Conservation (phyloP, 257 asterid genomes). For the Linaria vulgaris region DNA sequence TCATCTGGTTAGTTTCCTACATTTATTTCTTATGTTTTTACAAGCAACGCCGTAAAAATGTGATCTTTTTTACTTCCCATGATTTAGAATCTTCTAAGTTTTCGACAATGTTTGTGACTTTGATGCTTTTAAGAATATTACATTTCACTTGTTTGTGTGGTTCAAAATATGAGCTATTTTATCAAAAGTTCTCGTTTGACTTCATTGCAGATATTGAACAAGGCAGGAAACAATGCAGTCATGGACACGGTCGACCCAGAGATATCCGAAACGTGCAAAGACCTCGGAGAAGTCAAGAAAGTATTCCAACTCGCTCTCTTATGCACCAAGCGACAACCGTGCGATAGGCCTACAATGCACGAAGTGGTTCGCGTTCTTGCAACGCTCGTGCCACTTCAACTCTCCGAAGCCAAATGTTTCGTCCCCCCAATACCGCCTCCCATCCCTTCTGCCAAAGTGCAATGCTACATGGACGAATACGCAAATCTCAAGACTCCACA, state of each 20-base stretch:
- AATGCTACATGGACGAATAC: constrained; percentile 81
- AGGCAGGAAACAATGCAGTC: constrained; percentile 78
- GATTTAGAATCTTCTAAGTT: too few species aligned
- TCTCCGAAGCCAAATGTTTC: constrained; percentile 30
- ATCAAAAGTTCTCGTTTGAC: too few species aligned
- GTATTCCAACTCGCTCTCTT: constrained; percentile 91
- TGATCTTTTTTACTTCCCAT: too few species aligned
- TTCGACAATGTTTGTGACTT: too few species aligned
- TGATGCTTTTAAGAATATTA: too few species aligned
- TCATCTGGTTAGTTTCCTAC: constrained; percentile 51
- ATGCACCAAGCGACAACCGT: constrained; percentile 81
- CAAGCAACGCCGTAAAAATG: neutral
- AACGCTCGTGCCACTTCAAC: constrained; percentile 46
- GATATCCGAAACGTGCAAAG: constrained; percentile 70
- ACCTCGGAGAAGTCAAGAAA: constrained; percentile 83
- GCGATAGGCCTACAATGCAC: constrained; percentile 89
- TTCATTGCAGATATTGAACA: constrained; percentile 53
- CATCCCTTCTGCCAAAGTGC: constrained; percentile 47
- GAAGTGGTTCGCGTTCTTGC: constrained; percentile 81
- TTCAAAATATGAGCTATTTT: too few species aligned
- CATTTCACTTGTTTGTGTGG: too few species aligned
- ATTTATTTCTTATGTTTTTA: neutral
- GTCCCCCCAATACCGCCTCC: constrained; percentile 6
- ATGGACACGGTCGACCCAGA: constrained; percentile 90
- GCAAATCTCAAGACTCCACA: constrained; percentile 88